Evolutionary conservation across 73 alveolate genomes (phyloP), one percentile per base, ranked within the genome.

Genomic region (Paramecium pentaurelia): DNA sequence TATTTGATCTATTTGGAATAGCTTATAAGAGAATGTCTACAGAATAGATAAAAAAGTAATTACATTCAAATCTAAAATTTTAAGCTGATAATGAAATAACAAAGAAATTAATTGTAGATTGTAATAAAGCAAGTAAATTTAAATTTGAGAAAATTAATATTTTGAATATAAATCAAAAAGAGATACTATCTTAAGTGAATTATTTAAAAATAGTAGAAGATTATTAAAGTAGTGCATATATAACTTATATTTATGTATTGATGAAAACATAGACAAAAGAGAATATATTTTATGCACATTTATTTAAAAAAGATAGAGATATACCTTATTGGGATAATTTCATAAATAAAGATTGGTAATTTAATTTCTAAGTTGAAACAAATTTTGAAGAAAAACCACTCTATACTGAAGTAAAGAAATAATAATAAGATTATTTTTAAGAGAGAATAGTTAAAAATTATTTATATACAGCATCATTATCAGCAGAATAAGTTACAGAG

Each of bases 11-110:
- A 58, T 96, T 98, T 45, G 98, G 97, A 89, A 95, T 94, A 49
- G 92, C 95, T 64, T 98, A 88, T 58, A 95, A 93, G 32, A 28
- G 44, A 44, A 73, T 88, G 77, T 94, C 86, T 20, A 11, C 97
- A 8, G 97, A 96, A n/a, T 93, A 93, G 58, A 94, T 98, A 59
- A 98, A 97, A 86, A 92, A 89, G 42, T 87, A 94, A 45, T 94
- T 97, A 9, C 99, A 98, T 95, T 96, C 94, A 37, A 92, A 92
- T 47, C 85, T 97, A 68, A 98, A 95, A 10, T 77, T 84, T 64
- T 71, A 96, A n/a, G 93, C 90, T 93, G 99, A 99, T 25, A 98
- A 98, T 95, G 99, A 98, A 94, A 59, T 98, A 45, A 97, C 99
- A 4, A 97, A 98, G 88, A 94, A 92, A 80, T 88, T 98, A 36